Conservation (phyloP, 306 rosid species). For the Pyrus communis region DNA sequence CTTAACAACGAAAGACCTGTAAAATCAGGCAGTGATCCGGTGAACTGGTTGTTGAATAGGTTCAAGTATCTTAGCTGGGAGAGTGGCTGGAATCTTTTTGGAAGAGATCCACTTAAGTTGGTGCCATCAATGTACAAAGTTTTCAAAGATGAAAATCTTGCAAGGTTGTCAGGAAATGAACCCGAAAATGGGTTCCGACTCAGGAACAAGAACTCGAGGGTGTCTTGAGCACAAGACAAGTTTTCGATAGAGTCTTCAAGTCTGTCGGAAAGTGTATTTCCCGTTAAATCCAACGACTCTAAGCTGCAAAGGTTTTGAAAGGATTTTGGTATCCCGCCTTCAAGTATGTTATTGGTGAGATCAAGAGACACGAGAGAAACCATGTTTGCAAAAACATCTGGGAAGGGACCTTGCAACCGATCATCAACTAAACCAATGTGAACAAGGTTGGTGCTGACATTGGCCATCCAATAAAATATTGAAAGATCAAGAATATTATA, state of each 20-base stretch:
- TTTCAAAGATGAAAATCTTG: conserved; percentile 9
- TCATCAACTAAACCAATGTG: background rate
- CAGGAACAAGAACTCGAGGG: background rate
- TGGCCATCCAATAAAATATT: conserved; percentile 4
- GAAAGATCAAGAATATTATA: background rate
- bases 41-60: conserved; percentile 2
- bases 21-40: conserved; percentile 15
- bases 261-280: conserved; percentile 18
- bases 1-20: background rate
- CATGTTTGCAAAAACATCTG: conserved; percentile 14
- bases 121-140: conserved; percentile 1
- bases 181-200: conserved; percentile 12
- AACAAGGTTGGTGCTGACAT: conserved; percentile 3
- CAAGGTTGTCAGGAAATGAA: conserved; percentile 7
- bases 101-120: conserved; percentile 16
- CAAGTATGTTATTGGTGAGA: conserved; percentile 14
- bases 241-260: conserved; percentile 11
- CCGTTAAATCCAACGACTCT: background rate
- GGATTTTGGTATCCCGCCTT: conserved; percentile 6
- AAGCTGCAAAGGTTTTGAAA: conserved; percentile 10
- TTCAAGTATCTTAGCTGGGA: conserved; percentile 13
- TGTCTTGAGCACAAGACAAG: conserved; percentile 7
- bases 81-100: background rate
- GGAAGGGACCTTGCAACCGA: conserved; percentile 2
- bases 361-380: conserved; percentile 12